These are phyloP conservation scores for Metarhizium guizhouense DNA, from an alignment of 2,329 filamentous ascomycete genomes.

Conservation along the genomic window DNA sequence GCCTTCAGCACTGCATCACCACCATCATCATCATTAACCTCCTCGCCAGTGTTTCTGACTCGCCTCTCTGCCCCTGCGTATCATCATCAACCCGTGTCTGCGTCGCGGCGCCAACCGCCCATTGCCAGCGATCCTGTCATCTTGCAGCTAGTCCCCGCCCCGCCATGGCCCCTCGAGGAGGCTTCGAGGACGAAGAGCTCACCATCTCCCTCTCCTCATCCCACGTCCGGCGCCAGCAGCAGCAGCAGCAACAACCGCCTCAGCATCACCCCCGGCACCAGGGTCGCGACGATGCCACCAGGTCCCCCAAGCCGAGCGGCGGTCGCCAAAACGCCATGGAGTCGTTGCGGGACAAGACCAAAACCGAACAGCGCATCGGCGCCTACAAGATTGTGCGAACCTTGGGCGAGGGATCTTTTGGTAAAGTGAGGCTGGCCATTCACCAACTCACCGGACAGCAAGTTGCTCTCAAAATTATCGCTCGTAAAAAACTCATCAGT, in stretches of 20 bases:
- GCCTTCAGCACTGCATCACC: no score
- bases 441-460: slow-evolving; percentile 89
- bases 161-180: slow-evolving; percentile 42
- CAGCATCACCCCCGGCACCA: slow-evolving; percentile 15
- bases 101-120: no score
- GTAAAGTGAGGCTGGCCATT: slow-evolving; percentile 94
- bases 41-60: no score
- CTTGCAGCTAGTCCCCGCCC: neutral
- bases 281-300: slow-evolving; percentile 12
- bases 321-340: slow-evolving; percentile 26
- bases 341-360: slow-evolving; percentile 36
- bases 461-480: slow-evolving; percentile 96
- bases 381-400: slow-evolving; percentile 88
- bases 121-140: no score
- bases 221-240: slow-evolving; percentile 46
- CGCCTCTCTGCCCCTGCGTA: no score
- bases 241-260: slow-evolving; percentile 21
- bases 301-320: slow-evolving; percentile 15
- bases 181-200: slow-evolving; percentile 74
- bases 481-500: slow-evolving; percentile 89
- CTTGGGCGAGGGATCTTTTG: slow-evolving; percentile 92
- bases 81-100: no score
- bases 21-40: no score
- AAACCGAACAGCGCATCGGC: slow-evolving; percentile 75
- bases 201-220: slow-evolving; percentile 65